phyloP scores from a whole-genome alignment of 2,329 filamentous ascomycete species.

The Grosmannia clavigera region DNA sequence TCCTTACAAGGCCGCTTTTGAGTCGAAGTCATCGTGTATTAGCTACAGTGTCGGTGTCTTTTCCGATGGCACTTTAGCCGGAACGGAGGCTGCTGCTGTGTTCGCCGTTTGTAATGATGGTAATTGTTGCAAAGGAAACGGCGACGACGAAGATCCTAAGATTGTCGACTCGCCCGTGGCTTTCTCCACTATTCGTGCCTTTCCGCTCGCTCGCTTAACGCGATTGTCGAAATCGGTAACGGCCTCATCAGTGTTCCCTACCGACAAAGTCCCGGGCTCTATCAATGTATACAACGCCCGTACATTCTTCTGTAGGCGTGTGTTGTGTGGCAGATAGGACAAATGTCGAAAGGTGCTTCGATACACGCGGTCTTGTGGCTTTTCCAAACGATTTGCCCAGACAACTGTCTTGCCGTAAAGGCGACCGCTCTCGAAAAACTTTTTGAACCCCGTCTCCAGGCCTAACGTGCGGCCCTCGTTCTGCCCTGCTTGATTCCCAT shows the following conservation, averaged over 20 bases:
- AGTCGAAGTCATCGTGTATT: no score
- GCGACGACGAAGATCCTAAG: not conserved
- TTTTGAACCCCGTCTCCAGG: conserved; percentile 85
- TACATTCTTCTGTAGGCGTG: conserved; percentile 66
- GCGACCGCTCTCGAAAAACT: conserved; percentile 69
- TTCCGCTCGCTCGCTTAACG: conserved; percentile 69
- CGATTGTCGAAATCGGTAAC: conserved; percentile 89
- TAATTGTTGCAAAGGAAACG: no score
- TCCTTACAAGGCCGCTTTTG: no score
- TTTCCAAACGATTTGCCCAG: conserved; percentile 63
- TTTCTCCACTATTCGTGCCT: conserved; percentile 73
- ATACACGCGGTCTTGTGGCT: not conserved
- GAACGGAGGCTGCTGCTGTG: not conserved
- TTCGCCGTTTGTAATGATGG: not conserved
- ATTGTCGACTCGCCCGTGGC: conserved; percentile 33
- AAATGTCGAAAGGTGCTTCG: conserved; percentile 14
- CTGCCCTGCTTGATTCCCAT: conserved; percentile 66
- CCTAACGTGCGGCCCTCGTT: conserved; percentile 86
- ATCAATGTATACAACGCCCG: conserved; percentile 62
- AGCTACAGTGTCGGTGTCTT: not conserved
- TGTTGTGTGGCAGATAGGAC: conserved; percentile 39
- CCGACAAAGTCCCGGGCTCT: conserved; percentile 65
- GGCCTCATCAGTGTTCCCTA: conserved; percentile 73
- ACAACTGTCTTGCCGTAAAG: conserved; percentile 67
- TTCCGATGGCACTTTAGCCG: not conserved